phyloP scores from a whole-genome alignment of 1,139 yeast species.

The Citeromyces siamensis region DNA sequence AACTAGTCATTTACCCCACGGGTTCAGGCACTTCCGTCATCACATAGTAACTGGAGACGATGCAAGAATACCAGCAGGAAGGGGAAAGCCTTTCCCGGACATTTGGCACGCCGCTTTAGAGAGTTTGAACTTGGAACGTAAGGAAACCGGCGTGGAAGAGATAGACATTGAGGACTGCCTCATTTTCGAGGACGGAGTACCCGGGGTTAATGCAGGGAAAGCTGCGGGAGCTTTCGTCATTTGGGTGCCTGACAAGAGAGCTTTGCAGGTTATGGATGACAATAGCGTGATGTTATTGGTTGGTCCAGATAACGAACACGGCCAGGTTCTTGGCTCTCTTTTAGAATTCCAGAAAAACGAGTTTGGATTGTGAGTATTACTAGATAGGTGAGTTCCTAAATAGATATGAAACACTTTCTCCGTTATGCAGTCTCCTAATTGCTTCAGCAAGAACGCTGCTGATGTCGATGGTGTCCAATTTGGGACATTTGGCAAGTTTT shows the following conservation, averaged over 20 bases:
- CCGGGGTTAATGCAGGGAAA: conserved; percentile 75
- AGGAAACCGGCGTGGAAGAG: conserved; percentile 23
- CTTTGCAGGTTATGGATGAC: conserved; percentile 35
- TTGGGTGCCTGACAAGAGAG: conserved; percentile 86
- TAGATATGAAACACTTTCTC: conserved; percentile 88
- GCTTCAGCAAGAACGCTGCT: conserved; percentile 93
- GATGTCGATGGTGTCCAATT: conserved; percentile 73
- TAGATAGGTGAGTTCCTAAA: conserved; percentile 62
- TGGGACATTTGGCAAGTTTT: conserved; percentile 56
- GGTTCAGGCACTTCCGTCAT: conserved; percentile 50
- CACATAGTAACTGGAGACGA: conserved; percentile 87
- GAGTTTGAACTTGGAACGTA: conserved; percentile 40
- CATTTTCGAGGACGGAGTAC: conserved; percentile 89
- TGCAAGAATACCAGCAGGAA: conserved; percentile 62
- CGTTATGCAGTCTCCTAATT: conserved; percentile 90
- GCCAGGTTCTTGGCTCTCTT: conserved; percentile 42
- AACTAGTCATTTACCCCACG: conserved; percentile 51
- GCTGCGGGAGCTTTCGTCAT: conserved; percentile 80
- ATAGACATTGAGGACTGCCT: conserved; percentile 69
- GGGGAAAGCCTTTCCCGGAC: conserved; percentile 90
- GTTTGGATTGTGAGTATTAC: conserved; percentile 23
- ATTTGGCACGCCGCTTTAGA: conserved; percentile 79
- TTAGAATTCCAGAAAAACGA: conserved; percentile 38
- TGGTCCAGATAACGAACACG: conserved; percentile 27
- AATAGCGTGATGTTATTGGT: conserved; percentile 29